phyloP scores from a whole-genome alignment of 768 basidiomycete genomes.

The Serpula lacrymans region DNA sequence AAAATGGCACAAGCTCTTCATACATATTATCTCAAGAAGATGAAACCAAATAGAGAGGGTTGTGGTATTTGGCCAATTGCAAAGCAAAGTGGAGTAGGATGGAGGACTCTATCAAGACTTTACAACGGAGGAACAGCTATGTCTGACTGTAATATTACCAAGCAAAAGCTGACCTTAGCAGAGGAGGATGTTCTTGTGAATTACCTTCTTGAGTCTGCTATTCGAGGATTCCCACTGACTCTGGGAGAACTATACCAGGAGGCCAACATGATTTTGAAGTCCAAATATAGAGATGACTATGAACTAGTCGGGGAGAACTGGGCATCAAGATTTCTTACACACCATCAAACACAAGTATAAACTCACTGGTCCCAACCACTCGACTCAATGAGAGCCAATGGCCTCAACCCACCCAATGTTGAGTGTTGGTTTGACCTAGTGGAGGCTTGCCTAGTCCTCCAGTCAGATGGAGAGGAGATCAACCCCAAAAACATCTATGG shows the following conservation, averaged over 20 bases:
- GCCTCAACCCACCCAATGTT: slow-evolving; percentile 24
- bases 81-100: not conserved
- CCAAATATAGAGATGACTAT: not conserved
- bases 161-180: not conserved
- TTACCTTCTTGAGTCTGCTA: not conserved
- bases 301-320: slow-evolving; percentile 24
- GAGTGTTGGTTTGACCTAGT: slow-evolving; percentile 30
- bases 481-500: slow-evolving; percentile 30
- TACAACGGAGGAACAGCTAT: not conserved
- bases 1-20: not conserved
- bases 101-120: not conserved
- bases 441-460: slow-evolving; percentile 22
- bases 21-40: not conserved
- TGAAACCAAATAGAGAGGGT: not conserved
- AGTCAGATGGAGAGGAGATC: too few species aligned
- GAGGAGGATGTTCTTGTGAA: not conserved
- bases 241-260: not conserved
- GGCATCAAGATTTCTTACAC: slow-evolving; percentile 23
- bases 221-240: not conserved
- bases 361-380: slow-evolving; percentile 32
- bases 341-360: slow-evolving; percentile 25
- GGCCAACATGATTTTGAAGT: not conserved
- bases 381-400: slow-evolving; percentile 23
- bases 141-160: not conserved
- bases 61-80: not conserved